Evolutionary conservation across 1,139 yeast species (phyloP).

Genomic region (Yamadazyma sp.): DNA sequence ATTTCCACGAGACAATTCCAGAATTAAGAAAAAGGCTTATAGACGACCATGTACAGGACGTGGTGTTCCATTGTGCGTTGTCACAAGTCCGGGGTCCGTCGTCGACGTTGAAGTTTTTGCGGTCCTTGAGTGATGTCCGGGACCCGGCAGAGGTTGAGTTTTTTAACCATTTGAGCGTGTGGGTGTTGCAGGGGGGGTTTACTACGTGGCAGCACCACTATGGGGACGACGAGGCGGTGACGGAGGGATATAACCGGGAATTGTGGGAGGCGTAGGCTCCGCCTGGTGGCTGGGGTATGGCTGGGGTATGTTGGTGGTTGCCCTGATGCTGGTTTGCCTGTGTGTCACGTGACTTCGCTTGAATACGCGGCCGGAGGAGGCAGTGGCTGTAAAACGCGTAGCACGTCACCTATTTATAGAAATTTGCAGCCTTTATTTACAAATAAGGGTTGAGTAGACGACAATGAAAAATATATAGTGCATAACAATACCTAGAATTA

Average conservation of each 20-base stretch:
- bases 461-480: too few relatives aligned
- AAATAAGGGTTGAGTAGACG: too few relatives aligned
- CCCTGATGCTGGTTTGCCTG: too few relatives aligned
- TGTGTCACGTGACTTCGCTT: too few relatives aligned
- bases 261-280: constrained; percentile 50
- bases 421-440: constrained; percentile 4
- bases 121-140: constrained; percentile 46
- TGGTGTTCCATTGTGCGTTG: constrained; percentile 87
- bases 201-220: constrained; percentile 75
- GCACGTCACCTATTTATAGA: constrained; percentile 3
- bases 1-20: constrained; percentile 42
- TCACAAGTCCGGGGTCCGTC: constrained; percentile 92
- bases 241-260: constrained; percentile 63
- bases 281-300: too few relatives aligned
- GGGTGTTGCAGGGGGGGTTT: constrained; percentile 83
- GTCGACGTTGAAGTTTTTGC: constrained; percentile 66
- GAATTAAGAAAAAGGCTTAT: constrained; percentile 39
- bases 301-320: too few relatives aligned
- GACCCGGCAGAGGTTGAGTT: constrained; percentile 24
- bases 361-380: too few relatives aligned
- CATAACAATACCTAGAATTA: too few relatives aligned
- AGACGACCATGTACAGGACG: constrained; percentile 41
- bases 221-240: constrained; percentile 64
- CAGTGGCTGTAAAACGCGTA: too few relatives aligned
- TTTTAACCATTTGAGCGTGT: constrained; percentile 50